Conservation (phyloP, 2,329 filamentous ascomycete genomes). For the Botrytis fragariae region DNA sequence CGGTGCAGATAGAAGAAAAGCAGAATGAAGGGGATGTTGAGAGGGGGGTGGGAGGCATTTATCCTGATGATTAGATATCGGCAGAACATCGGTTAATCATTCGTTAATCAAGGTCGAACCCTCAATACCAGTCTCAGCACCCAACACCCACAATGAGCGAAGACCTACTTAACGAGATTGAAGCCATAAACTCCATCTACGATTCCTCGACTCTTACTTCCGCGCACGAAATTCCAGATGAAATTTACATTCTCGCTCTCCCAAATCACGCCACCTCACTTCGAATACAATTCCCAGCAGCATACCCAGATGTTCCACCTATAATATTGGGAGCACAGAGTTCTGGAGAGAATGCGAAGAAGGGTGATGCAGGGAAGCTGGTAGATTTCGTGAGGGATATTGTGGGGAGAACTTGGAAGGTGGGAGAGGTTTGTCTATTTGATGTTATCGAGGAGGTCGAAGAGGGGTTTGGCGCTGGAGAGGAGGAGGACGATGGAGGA, state of each 20-base stretch:
- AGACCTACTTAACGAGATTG: slow-evolving; percentile 67
- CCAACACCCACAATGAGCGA: slow-evolving; percentile 33
- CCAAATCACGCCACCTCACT: slow-evolving; percentile 58
- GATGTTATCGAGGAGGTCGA: slow-evolving; percentile 80
- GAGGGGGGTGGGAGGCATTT: not conserved
- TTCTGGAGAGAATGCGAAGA: slow-evolving; percentile 63
- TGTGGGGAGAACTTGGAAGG: slow-evolving; percentile 64
- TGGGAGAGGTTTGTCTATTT: slow-evolving; percentile 81
- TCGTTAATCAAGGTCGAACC: not conserved
- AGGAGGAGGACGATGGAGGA: no score
- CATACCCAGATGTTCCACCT: slow-evolving; percentile 75
- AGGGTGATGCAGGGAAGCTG: slow-evolving; percentile 70
- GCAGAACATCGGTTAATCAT: not conserved
- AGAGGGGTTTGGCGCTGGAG: slow-evolving; percentile 26
- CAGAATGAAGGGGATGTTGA: not conserved
- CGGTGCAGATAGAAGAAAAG: not conserved
- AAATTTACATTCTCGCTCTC: slow-evolving; percentile 61
- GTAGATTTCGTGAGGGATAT: slow-evolving; percentile 67
- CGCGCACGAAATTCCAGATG: slow-evolving; percentile 41
- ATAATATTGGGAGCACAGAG: slow-evolving; percentile 75
- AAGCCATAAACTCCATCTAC: slow-evolving; percentile 83
- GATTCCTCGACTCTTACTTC: slow-evolving; percentile 58
- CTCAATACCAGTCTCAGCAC: not conserved
- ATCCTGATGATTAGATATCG: not conserved
- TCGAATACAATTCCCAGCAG: slow-evolving; percentile 63